Conservation (phyloP, 1,284 basidiomycete genomes). For the Mycosarcoma mackinlayi region DNA sequence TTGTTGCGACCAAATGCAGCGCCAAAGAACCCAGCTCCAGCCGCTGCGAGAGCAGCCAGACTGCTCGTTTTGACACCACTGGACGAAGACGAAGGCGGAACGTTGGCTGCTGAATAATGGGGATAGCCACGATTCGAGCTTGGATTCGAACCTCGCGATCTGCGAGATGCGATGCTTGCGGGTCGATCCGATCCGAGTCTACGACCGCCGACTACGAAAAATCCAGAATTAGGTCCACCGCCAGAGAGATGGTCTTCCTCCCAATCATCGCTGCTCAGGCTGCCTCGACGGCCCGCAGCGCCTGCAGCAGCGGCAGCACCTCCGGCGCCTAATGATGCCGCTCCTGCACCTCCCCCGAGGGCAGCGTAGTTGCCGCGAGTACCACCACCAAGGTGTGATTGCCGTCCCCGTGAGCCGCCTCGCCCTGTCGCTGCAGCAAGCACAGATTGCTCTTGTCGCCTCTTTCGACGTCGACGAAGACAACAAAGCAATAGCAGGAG, state of each 20-base stretch:
- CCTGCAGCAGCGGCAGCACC: slow-evolving; percentile 10
- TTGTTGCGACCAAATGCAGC: slow-evolving; percentile 13
- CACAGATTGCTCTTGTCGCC: slow-evolving; percentile 4
- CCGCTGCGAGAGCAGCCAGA: slow-evolving; percentile 15
- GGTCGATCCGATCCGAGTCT: slow-evolving; percentile 18
- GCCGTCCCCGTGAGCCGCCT: slow-evolving; percentile 5
- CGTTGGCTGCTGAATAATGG: slow-evolving; percentile 22
- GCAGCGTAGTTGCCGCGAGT: slow-evolving; percentile 47
- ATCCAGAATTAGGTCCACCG: slow-evolving; percentile 43
- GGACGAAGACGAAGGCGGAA: slow-evolving; percentile 6
- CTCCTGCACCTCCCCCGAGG: slow-evolving; percentile 23
- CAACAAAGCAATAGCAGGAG: slow-evolving; percentile 44
- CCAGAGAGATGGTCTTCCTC: slow-evolving; percentile 53
- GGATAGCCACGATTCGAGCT: not conserved
- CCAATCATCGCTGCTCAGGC: slow-evolving; percentile 49
- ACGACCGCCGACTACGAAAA: slow-evolving; percentile 56
- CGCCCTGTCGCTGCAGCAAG: slow-evolving; percentile 35
- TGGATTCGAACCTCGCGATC: slow-evolving; percentile 5
- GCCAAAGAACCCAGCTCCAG: slow-evolving; percentile 27
- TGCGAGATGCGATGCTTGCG: slow-evolving; percentile 24
- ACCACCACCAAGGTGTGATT: slow-evolving; percentile 16
- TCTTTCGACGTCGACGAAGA: slow-evolving; percentile 34
- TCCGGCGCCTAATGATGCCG: not conserved
- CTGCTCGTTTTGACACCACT: not conserved
- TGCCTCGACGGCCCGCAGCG: slow-evolving; percentile 23